Evolutionary conservation across 2,329 filamentous ascomycete genomes (phyloP).

Genomic region (Bipolaris gigantea): DNA sequence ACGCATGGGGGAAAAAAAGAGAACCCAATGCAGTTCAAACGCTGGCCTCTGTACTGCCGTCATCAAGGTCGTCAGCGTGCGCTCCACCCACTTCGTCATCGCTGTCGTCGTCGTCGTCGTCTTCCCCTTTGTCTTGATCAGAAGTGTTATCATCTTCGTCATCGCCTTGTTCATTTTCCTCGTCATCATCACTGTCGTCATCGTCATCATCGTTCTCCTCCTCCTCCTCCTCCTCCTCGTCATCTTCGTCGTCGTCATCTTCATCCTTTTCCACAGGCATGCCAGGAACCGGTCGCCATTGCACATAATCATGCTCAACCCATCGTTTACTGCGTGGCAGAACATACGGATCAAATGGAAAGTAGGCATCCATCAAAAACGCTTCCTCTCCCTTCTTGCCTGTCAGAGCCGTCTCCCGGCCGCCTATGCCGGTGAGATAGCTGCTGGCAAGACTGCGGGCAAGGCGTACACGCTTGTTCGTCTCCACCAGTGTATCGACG

Average conservation of each 20-base stretch:
- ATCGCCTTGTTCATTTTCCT: slow-evolving; percentile 2
- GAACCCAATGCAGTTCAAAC: background rate
- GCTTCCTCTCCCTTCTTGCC: slow-evolving; percentile 70
- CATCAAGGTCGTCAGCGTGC: slow-evolving; percentile 5
- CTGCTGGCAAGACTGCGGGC: slow-evolving; percentile 67
- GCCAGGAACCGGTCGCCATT: slow-evolving; percentile 44
- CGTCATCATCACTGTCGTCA: slow-evolving; percentile 4
- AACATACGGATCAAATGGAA: slow-evolving; percentile 96
- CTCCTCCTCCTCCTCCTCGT: slow-evolving; percentile 20
- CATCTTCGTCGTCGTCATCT: slow-evolving; percentile 44
- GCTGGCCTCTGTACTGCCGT: slow-evolving; percentile 9
- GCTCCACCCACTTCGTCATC: background rate
- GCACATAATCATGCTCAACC: slow-evolving; percentile 64
- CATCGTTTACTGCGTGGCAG: slow-evolving; percentile 84
- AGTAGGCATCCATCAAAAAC: slow-evolving; percentile 89
- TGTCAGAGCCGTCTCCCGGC: slow-evolving; percentile 58
- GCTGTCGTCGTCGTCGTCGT: background rate
- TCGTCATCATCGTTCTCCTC: slow-evolving; percentile 8
- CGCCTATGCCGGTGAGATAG: slow-evolving; percentile 47
- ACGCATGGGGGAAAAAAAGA: no score
- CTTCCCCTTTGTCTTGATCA: slow-evolving; percentile 1
- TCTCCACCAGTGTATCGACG: slow-evolving; percentile 82
- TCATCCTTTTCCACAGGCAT: slow-evolving; percentile 50
- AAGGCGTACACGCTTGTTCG: slow-evolving; percentile 86
- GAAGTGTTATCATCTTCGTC: slow-evolving; percentile 14